Percentiles rank a stretch among this genome's conserved stretches.
Evolutionary conservation across 2,329 filamentous ascomycete genomes (phyloP).

Genomic region (Golovinomyces cichoracearum): DNA sequence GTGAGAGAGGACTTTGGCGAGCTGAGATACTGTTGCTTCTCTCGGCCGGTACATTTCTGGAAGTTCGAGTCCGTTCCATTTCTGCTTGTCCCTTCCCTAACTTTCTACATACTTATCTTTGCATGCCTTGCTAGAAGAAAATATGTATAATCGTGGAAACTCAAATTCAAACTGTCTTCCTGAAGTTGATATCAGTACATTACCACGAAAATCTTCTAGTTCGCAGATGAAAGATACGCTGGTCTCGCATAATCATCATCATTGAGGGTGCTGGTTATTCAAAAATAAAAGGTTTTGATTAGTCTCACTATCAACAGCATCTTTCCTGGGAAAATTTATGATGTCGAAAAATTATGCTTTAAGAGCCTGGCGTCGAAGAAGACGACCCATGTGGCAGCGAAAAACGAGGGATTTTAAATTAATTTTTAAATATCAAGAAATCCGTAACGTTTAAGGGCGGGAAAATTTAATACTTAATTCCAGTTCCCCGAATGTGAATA

Average conservation of each 20-base stretch:
- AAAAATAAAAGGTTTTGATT: too few species aligned
- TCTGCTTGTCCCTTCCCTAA: conserved; percentile 8
- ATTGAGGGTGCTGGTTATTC: too few species aligned
- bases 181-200: conserved; percentile 18
- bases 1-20: conserved; percentile 44
- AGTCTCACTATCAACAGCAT: too few species aligned
- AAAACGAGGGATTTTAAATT: too few species aligned
- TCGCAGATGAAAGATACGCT: conserved; percentile 42
- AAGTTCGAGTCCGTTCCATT: conserved; percentile 19
- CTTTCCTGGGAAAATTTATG: too few species aligned
- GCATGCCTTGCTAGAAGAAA: conserved; percentile 83
- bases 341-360: too few species aligned
- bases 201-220: conserved; percentile 26
- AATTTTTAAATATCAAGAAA: too few species aligned
- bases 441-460: too few species aligned
- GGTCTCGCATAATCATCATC: conserved; percentile 49
- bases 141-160: conserved; percentile 21
- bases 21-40: conserved; percentile 88
- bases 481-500: too few species aligned
- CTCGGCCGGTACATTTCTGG: conserved; percentile 87
- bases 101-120: conserved; percentile 65
- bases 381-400: too few species aligned
- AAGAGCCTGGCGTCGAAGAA: too few species aligned
- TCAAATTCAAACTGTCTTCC: conserved; percentile 26
- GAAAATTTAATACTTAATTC: too few species aligned